phyloP scores from a whole-genome alignment of 805 yeast genomes.

The Ascoidea tarda region DNA sequence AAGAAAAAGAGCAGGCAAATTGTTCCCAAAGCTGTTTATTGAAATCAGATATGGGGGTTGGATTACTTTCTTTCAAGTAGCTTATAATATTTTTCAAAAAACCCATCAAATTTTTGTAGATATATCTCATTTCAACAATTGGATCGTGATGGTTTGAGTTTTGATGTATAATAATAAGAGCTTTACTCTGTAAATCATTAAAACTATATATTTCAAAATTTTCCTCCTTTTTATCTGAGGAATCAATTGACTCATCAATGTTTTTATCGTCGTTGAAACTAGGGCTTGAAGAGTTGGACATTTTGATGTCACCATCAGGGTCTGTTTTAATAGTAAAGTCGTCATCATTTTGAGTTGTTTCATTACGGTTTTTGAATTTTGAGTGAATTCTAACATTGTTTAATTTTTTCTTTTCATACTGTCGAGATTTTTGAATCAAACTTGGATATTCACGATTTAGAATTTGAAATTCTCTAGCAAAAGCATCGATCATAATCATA shows the following conservation, averaged over 20 bases:
- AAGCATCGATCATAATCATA: conserved; percentile 77
- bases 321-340: conserved; percentile 23
- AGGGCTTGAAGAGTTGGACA: conserved; percentile 7
- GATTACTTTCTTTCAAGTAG: conserved; percentile 81
- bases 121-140: conserved; percentile 73
- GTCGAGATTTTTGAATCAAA: conserved; percentile 47
- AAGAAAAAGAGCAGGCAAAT: conserved; percentile 67
- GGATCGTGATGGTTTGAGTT: conserved; percentile 42
- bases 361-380: not conserved
- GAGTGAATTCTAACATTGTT: conserved; percentile 28
- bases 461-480: conserved; percentile 66
- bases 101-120: conserved; percentile 79
- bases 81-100: conserved; percentile 82
- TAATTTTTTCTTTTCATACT: conserved; percentile 29
- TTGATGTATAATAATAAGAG: conserved; percentile 49
- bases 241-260: conserved; percentile 8
- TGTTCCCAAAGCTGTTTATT: conserved; percentile 64
- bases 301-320: conserved; percentile 9
- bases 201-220: conserved; percentile 1
- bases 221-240: not conserved
- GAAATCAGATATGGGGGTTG: conserved; percentile 47
- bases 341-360: conserved; percentile 13
- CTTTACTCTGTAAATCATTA: conserved; percentile 28
- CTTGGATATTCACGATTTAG: conserved; percentile 59
- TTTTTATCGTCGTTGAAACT: conserved; percentile 3